A percentile compares a stretch with the other conserved stretches of the same genome.
These are phyloP conservation scores for Marchantia paleacea DNA, from an alignment of 225 moss, liverwort and hornwort species.

Conservation along the genomic window DNA sequence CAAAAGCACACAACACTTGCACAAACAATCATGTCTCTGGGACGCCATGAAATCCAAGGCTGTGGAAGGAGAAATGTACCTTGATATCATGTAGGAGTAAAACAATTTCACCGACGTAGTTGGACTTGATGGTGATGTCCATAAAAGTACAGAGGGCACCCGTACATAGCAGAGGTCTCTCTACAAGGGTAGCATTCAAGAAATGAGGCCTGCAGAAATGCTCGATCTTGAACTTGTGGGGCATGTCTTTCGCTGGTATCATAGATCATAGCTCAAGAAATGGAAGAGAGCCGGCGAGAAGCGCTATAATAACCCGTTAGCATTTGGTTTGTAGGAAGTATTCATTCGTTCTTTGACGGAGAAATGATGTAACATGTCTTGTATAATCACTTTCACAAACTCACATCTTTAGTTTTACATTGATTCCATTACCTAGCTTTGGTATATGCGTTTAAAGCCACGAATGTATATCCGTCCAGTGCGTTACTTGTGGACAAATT, in stretches of 20 bases:
- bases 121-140: slow-evolving; percentile 55
- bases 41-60: not conserved
- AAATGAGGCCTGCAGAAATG: not conserved
- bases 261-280: slow-evolving; percentile 47
- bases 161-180: slow-evolving; percentile 37
- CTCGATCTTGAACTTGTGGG: not conserved
- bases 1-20: not conserved
- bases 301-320: no score
- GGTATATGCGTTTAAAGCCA: no score
- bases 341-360: no score
- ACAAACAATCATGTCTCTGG: not conserved
- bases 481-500: no score
- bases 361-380: no score
- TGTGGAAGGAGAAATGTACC: slow-evolving; percentile 23
- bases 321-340: no score
- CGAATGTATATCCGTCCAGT: no score
- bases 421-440: no score
- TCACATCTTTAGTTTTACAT: no score
- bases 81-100: slow-evolving; percentile 65
- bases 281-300: slow-evolving; percentile 53
- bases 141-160: slow-evolving; percentile 64
- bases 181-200: not conserved
- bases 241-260: slow-evolving; percentile 8
- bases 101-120: slow-evolving; percentile 57
- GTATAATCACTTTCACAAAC: no score